Evolutionary conservation across 2,329 filamentous ascomycete genomes (phyloP), one percentile per base, ranked within the genome.

Genomic region (Madurella mycetomatis): DNA sequence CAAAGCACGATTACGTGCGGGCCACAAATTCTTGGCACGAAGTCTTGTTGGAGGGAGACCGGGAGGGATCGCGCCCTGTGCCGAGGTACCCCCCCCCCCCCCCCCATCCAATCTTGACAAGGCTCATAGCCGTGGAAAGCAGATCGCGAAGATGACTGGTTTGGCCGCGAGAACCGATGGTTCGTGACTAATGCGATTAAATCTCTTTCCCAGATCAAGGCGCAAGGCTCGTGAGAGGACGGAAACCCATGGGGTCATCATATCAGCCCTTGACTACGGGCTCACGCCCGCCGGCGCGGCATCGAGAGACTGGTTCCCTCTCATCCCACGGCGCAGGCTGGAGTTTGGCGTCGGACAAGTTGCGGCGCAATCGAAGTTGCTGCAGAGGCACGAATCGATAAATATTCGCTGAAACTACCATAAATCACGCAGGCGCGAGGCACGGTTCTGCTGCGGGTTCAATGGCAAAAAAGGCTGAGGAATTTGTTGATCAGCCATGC

Each of bases 271-370:
- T 25, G 25, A 25, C 3, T 25, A 25, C 25, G 25, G 25, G 25
- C 25, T 4, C 25, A 25, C 7, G 25, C 25, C n/a, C n/a, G 25
- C 25, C 25, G 25, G 25, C 25, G 25, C 4, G 25, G 25, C 25
- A 25, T 25, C 25, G 7, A 25, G 25, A 7, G 25, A 25, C 25
- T 4, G 25, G 25, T 7, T 4, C 25, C 25, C 25, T 25, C 25
- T 25, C 19, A 42, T 31, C 40, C 45, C 16, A 44, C 41, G 41
- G 48, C 40, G 42, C 49, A 40, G 15, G 11, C 41, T 43, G 9
- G 17, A 45, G 37, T 34, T 51, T 41, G 31, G 41, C 43, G 49
- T 52, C 37, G 43, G 42, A 52, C 49, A 52, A 42, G 49, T 46
- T 52, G 49, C 43, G 49, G 49, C 49, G 45, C 49, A 52, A 41